A percentile compares a stretch with the other conserved stretches of the same genome.
Conservation (phyloP, 192 early-diverging fungal genomes). For the Gryganskiella cystojenkinii region DNA sequence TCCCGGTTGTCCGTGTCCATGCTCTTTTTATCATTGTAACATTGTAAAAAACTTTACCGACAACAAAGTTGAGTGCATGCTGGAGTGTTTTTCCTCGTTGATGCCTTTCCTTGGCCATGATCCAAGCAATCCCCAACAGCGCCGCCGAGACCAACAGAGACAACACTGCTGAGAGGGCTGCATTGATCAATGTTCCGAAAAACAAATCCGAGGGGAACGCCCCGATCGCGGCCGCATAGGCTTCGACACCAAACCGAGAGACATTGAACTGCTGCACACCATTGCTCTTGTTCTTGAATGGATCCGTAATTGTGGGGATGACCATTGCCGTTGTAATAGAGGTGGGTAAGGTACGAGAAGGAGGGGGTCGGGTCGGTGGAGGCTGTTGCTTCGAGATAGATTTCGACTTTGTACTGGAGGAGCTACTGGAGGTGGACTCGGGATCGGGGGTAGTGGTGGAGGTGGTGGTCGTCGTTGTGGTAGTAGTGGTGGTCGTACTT, state of each 20-base stretch:
- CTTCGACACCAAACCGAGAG: constrained; percentile 38
- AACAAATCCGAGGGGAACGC: constrained; percentile 30
- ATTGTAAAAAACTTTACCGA: constrained; percentile 7
- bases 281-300: constrained; percentile 19
- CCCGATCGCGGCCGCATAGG: constrained; percentile 45
- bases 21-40: no score
- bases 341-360: not conserved
- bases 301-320: constrained; percentile 29
- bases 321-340: constrained; percentile 10
- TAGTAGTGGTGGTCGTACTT: not conserved
- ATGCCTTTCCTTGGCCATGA: constrained; percentile 44
- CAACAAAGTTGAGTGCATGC: constrained; percentile 45
- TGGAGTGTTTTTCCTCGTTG: constrained; percentile 44
- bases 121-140: constrained; percentile 28
- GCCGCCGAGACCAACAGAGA: constrained; percentile 17
- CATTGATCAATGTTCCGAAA: constrained; percentile 30
- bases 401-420: no score
- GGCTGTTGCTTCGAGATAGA: not conserved
- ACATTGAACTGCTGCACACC: constrained; percentile 18
- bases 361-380: not conserved
- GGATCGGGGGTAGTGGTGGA: constrained; percentile 17
- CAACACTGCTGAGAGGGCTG: constrained; percentile 8
- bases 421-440: constrained; percentile 31
- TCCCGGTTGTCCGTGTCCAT: not conserved
- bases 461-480: not conserved